Base-by-base conservation (phyloP, 768 basidiomycete species). In the Hygrophorus pudorinus region DNA sequence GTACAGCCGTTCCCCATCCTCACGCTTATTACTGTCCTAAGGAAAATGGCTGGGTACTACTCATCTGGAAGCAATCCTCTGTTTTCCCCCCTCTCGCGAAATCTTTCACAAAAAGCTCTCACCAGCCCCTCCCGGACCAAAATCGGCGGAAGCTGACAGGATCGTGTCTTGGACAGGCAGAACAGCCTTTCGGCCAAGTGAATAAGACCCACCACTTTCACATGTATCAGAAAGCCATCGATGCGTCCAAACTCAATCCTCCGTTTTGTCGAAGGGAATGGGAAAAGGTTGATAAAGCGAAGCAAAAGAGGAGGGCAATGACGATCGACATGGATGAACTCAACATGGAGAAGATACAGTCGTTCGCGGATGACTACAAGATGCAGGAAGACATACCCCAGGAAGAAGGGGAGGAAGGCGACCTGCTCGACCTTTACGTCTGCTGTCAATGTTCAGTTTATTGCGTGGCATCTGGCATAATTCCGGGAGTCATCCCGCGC, bases 121-220 rank as follows among this genome's bases (percentile, higher is more conserved):
- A 68, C 43, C 57, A 55, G 18, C 68, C 71, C 4, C 70, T 85
- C 18, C 85, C 85, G 0, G 71, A 80, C 45, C 70, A 70, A 52
- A 47, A 53, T 4, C 70, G 74, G 28, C 75, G 79, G 58, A 70
- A 62, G 56, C 59, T 55, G 59, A 69, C 42, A 20, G 50, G 33
- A 6, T 75, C 75, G 2, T 88, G 85, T 55, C 57, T 79, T 14
- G 73, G 65, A 2, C 68, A 72, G 21, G 65, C 55, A 5, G 71
- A 71, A n/a, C 67, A 73, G 35, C 59, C 67, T 0, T 71, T 69
- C 45, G 58, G 72, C 52, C 38, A 63, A 48, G 41, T 54, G 21
- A 85, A 87, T 60, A 65, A 72, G 54, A 83, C 85, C 0, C 88
- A 91, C 54, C 88, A 91, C 56, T 89, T 85, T 53, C 88, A 91